These are phyloP conservation scores for Magnolia kwangsiensis DNA, from an alignment of 164 flowering plant species.

Conservation along the genomic window DNA sequence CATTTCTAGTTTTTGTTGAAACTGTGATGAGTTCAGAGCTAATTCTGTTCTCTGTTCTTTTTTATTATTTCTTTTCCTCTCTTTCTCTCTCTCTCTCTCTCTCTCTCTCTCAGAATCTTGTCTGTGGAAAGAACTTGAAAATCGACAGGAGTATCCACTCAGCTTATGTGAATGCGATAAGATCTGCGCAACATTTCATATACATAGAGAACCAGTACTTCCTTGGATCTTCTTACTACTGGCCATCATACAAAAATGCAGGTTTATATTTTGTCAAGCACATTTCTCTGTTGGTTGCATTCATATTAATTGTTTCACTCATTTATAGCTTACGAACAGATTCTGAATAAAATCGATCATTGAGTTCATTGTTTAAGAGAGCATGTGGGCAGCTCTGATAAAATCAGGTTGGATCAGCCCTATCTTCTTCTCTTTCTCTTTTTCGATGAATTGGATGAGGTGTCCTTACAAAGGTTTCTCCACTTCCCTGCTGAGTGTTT, in stretches of 20 bases:
- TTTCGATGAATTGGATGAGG: too few relatives aligned
- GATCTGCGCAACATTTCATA: conserved; percentile 80
- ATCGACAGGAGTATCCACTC: conserved; percentile 73
- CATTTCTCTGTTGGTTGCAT: not conserved
- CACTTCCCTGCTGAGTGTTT: too few relatives aligned
- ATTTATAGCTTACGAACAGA: not conserved
- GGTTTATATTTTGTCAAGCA: conserved; percentile 24
- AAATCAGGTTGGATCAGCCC: too few relatives aligned
- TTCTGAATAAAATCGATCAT: too few relatives aligned
- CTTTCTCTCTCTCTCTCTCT: not conserved
- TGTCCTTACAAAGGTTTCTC: too few relatives aligned
- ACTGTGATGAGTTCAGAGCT: not conserved
- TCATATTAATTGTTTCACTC: not conserved
- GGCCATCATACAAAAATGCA: conserved; percentile 63
- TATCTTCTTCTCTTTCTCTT: too few relatives aligned
- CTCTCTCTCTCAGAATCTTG: conserved; percentile 49
- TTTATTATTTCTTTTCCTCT: not conserved
- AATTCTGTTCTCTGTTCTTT: not conserved
- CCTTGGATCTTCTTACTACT: conserved; percentile 73
- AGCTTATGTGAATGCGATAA: conserved; percentile 80
- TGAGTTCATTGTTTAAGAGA: too few relatives aligned
- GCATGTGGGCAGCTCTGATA: too few relatives aligned
- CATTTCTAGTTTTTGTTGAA: not conserved
- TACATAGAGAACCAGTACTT: conserved; percentile 94
- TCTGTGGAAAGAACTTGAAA: conserved; percentile 62